These are phyloP conservation scores for Kregervanrija pseudodelftensis DNA, from an alignment of 805 yeast species.

Conservation along the genomic window DNA sequence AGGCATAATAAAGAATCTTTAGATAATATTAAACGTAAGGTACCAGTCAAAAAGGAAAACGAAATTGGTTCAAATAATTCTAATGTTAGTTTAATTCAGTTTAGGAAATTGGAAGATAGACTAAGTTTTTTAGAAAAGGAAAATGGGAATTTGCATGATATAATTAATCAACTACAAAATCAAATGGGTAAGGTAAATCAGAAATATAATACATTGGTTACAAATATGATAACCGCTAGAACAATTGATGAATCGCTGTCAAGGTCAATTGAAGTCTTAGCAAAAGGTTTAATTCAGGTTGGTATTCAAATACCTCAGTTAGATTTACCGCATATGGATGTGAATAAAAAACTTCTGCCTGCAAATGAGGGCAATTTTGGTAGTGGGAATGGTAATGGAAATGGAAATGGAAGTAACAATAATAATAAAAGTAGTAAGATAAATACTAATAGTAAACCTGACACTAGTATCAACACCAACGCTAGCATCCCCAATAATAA, in stretches of 20 bases:
- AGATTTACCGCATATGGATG: constrained; percentile 40
- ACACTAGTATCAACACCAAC: constrained; percentile 10
- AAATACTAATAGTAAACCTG: constrained; percentile 1
- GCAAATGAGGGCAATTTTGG: neutral
- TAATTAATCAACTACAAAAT: constrained; percentile 26
- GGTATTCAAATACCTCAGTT: constrained; percentile 66
- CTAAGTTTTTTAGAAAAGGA: constrained; percentile 26
- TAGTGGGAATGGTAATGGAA: neutral
- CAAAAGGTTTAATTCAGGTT: constrained; percentile 40
- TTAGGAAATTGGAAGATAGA: constrained; percentile 20
- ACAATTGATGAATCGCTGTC: constrained; percentile 50
- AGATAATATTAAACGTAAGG: constrained; percentile 82
- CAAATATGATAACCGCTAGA: constrained; percentile 50
- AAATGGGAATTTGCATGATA: constrained; percentile 21
- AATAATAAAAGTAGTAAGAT: neutral
- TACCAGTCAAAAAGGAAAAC: constrained; percentile 37
- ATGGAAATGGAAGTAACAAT: neutral
- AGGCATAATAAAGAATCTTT: constrained; percentile 70
- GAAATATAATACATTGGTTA: constrained; percentile 59
- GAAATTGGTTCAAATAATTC: constrained; percentile 1
- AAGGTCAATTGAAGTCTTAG: constrained; percentile 42
- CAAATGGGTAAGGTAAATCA: constrained; percentile 39
- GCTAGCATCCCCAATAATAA: neutral
- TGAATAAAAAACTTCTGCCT: neutral
- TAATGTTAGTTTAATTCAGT: constrained; percentile 18